phyloP scores from a whole-genome alignment of 148 eudicot species.

The Spergularia bocconei region DNA sequence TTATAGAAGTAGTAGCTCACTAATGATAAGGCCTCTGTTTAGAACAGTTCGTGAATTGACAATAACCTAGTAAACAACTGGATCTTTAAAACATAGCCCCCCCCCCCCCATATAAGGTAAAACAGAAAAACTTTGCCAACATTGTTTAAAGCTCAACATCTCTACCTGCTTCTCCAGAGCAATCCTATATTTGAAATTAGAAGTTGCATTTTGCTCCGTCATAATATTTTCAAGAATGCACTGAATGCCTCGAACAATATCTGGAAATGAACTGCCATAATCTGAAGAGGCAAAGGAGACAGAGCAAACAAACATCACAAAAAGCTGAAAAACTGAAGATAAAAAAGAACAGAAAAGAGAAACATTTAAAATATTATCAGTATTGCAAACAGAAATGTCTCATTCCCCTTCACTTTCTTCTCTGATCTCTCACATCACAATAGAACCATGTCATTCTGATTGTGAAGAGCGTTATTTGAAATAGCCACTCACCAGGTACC shows the following conservation, averaged over 20 bases:
- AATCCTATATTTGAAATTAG: conserved; percentile 74
- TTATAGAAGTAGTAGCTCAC: neutral
- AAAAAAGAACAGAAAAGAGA: neutral
- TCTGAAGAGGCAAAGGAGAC: conserved; percentile 41
- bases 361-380: neutral
- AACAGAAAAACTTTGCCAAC: neutral
- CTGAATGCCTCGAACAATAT: conserved; percentile 71
- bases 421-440: neutral
- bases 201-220: conserved; percentile 51
- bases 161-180: conserved; percentile 95
- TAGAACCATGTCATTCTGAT: neutral
- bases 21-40: neutral
- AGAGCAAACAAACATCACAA: neutral
- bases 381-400: neutral
- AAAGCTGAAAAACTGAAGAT: neutral
- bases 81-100: no score
- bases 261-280: conserved; percentile 82
- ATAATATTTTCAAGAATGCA: conserved; percentile 62
- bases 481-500: conserved; percentile 47
- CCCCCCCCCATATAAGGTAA: neutral
- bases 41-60: neutral
- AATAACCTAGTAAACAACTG: neutral
- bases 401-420: neutral
- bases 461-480: neutral
- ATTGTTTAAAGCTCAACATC: neutral